Conservation (phyloP, 2,329 filamentous ascomycete species). For the Hypomyces rosellus region DNA sequence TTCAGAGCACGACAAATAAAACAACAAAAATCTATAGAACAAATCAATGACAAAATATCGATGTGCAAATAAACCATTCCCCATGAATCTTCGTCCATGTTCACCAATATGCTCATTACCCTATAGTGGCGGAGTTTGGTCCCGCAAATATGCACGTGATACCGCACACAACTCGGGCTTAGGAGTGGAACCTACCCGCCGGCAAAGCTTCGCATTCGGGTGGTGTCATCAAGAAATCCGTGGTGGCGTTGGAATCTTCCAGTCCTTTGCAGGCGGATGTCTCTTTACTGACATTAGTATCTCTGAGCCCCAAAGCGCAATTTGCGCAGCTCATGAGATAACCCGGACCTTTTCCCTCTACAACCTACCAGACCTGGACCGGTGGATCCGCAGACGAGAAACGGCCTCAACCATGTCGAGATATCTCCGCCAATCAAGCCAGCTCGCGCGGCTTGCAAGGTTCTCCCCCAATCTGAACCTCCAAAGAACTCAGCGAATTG, state of each 20-base stretch:
- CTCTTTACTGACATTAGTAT: slow-evolving; percentile 1
- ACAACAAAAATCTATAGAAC: too few relatives aligned
- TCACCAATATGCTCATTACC: too few relatives aligned
- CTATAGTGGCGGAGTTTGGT: not conserved
- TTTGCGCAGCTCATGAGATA: slow-evolving; percentile 29
- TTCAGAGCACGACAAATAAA: too few relatives aligned
- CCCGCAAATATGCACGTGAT: slow-evolving; percentile 1
- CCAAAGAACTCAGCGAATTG: slow-evolving; percentile 36
- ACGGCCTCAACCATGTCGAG: slow-evolving; percentile 51
- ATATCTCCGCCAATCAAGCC: slow-evolving; percentile 59
- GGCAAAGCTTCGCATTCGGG: slow-evolving; percentile 11
- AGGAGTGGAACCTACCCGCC: slow-evolving; percentile 3
- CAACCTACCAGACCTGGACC: slow-evolving; percentile 20
- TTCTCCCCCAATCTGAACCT: slow-evolving; percentile 47
- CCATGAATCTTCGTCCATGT: too few relatives aligned
- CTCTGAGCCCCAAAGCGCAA: slow-evolving; percentile 13
- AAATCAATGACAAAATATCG: too few relatives aligned
- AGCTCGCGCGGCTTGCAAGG: slow-evolving; percentile 57
- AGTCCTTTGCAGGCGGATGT: slow-evolving; percentile 5
- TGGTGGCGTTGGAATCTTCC: slow-evolving; percentile 11
- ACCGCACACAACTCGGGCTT: slow-evolving; percentile 30
- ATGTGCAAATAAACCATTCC: too few relatives aligned
- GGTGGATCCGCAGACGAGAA: slow-evolving; percentile 30
- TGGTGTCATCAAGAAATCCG: slow-evolving; percentile 12
- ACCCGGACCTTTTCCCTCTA: slow-evolving; percentile 16